Conservation (phyloP, 257 asterid genomes). For the Scutellaria barbata region DNA sequence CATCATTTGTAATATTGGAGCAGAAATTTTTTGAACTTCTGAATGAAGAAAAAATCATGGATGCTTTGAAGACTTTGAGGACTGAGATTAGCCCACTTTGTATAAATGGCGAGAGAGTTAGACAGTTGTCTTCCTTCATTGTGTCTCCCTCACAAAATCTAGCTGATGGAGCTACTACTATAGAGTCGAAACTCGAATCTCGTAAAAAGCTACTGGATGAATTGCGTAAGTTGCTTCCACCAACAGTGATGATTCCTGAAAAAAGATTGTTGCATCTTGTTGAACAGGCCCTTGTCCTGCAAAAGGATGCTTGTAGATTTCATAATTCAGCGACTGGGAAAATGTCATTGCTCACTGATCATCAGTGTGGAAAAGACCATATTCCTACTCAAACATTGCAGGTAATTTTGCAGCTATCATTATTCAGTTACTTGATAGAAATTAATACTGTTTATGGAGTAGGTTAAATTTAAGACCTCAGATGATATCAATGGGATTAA, state of each 20-base stretch:
- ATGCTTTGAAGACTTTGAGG: conserved; percentile 82
- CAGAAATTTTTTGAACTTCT: conserved; percentile 77
- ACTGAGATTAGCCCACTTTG: conserved; percentile 70
- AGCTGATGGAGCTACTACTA: conserved; percentile 43
- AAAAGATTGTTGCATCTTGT: conserved; percentile 76
- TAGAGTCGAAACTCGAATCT: conserved; percentile 47
- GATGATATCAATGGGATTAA: neutral
- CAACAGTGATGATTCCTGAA: conserved; percentile 71
- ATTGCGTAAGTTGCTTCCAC: conserved; percentile 75
- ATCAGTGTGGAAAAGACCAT: conserved; percentile 75
- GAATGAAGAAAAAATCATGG: conserved; percentile 62
- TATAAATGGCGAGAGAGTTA: conserved; percentile 55
- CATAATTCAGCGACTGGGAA: conserved; percentile 67
- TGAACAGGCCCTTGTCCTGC: conserved; percentile 85
- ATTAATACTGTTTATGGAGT: neutral
- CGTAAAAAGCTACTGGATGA: conserved; percentile 65
- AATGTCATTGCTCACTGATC: conserved; percentile 78
- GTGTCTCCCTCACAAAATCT: conserved; percentile 49
- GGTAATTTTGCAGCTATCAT: conserved; percentile 44
- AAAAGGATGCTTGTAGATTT: conserved; percentile 69
- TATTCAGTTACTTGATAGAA: conserved; percentile 2
- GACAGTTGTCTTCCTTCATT: conserved; percentile 66
- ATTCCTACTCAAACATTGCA: conserved; percentile 80
- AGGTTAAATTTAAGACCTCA: neutral
- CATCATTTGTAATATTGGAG: conserved; percentile 75